Percentiles rank a stretch among this genome's conserved stretches.
phyloP scores from a whole-genome alignment of 1,284 basidiomycete species.

The Fomitiporia mediterranea region DNA sequence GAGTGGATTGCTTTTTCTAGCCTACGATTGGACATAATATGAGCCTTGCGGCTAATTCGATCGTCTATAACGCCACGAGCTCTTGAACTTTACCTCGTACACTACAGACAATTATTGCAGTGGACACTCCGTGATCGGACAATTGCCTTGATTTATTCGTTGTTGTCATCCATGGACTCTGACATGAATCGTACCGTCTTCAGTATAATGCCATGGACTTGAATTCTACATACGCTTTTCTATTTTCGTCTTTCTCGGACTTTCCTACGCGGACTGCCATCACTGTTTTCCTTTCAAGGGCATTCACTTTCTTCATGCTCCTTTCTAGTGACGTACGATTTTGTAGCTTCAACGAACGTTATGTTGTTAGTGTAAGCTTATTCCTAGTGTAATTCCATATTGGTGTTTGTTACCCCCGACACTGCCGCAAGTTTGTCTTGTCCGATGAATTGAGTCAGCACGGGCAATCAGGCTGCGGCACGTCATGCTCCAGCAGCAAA shows the following conservation, averaged over 20 bases:
- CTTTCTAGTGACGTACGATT: too few relatives aligned
- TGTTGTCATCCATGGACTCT: not conserved
- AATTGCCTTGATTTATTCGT: not conserved
- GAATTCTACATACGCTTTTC: not conserved
- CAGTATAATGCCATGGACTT: too few relatives aligned
- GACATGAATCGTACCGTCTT: too few relatives aligned
- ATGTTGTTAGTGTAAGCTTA: not conserved
- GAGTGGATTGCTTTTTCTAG: constrained; percentile 20
- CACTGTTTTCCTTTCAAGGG: not conserved
- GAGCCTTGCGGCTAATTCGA: constrained; percentile 25
- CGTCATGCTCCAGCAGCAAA: too few relatives aligned
- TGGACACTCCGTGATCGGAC: not conserved
- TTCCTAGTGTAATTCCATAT: too few relatives aligned
- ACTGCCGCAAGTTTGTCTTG: not conserved
- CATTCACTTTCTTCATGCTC: too few relatives aligned
- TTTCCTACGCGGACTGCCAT: not conserved
- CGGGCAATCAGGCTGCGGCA: constrained; percentile 60
- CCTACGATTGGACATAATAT: constrained; percentile 28
- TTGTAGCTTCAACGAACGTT: too few relatives aligned
- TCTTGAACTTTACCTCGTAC: not conserved
- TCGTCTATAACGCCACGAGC: constrained; percentile 32
- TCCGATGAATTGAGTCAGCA: constrained; percentile 49
- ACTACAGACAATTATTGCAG: too few relatives aligned
- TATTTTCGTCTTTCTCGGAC: not conserved
- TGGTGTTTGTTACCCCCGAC: too few relatives aligned